Conservation (phyloP, 225 moss, liverwort and hornwort genomes). For the Climacium dendroides region DNA sequence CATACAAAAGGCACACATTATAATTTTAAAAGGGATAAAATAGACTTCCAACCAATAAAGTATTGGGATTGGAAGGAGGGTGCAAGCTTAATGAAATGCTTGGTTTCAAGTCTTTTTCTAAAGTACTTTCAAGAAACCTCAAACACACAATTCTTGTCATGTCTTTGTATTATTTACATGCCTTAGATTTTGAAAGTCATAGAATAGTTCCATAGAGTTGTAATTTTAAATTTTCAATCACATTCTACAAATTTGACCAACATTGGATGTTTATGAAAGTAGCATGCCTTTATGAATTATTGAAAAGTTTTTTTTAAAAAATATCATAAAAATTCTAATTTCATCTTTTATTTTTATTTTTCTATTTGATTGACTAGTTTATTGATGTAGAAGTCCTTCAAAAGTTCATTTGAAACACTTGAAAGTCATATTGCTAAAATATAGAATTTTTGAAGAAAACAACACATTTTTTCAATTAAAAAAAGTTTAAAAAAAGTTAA, state of each 20-base stretch:
- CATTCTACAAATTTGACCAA: not conserved
- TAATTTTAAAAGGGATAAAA: not conserved
- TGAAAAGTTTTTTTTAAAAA: not conserved
- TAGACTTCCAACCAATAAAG: not conserved
- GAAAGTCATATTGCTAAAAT: not conserved
- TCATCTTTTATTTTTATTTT: not conserved
- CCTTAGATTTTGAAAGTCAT: too few relatives aligned
- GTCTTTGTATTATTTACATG: not conserved
- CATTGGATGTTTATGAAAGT: not conserved
- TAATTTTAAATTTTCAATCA: not conserved
- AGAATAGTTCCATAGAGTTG: not conserved
- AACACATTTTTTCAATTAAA: rapidly evolving
- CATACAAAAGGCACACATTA: too few relatives aligned
- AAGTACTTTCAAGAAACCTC: not conserved
- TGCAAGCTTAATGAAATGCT: rapidly evolving
- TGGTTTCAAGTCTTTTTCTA: rapidly evolving
- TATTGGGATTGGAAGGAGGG: not conserved
- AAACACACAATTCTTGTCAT: not conserved
- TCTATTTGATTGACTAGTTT: rapidly evolving
- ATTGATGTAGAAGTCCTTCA: not conserved
- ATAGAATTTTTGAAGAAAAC: not conserved
- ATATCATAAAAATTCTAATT: not conserved
- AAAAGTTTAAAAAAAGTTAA: not conserved
- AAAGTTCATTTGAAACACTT: not conserved
- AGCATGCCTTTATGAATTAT: not conserved